A percentile compares a stretch with the other conserved stretches of the same genome.
phyloP scores from a whole-genome alignment of 371 early-diverging fungal species.

The Mucor lusitanicus region DNA sequence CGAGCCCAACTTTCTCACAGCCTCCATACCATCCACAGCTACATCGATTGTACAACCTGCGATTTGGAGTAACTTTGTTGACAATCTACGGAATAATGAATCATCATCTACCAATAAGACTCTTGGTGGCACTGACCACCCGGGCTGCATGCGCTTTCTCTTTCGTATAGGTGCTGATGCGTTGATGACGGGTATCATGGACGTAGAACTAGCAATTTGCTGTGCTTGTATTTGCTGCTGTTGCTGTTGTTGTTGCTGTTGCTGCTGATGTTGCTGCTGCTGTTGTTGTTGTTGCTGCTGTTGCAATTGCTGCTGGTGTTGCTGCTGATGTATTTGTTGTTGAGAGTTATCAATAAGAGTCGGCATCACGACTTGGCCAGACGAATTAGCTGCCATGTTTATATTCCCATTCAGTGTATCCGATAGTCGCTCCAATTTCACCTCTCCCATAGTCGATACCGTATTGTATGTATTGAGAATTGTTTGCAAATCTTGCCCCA shows the following conservation, averaged over 20 bases:
- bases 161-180: conserved; percentile 13
- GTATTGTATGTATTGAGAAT: conserved; percentile 8
- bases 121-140: conserved; percentile 67
- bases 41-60: conserved; percentile 77
- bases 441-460: conserved; percentile 11
- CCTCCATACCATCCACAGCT: conserved; percentile 75
- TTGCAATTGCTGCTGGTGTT: neutral
- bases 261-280: neutral
- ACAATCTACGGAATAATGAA: conserved; percentile 62
- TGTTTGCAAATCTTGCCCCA: conserved; percentile 4
- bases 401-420: neutral
- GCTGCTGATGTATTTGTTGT: conserved; percentile 2
- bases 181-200: conserved; percentile 10
- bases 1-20: conserved; percentile 60
- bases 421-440: conserved; percentile 8
- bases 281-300: neutral
- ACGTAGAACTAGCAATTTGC: neutral
- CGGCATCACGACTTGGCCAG: neutral
- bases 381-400: neutral
- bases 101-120: conserved; percentile 82
- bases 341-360: neutral
- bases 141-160: conserved; percentile 36
- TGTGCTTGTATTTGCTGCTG: neutral
- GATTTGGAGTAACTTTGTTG: conserved; percentile 65
- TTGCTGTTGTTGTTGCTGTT: conserved; percentile 3